phyloP scores from a whole-genome alignment of 2,329 filamentous ascomycete species.

The Fusarium sp. region DNA sequence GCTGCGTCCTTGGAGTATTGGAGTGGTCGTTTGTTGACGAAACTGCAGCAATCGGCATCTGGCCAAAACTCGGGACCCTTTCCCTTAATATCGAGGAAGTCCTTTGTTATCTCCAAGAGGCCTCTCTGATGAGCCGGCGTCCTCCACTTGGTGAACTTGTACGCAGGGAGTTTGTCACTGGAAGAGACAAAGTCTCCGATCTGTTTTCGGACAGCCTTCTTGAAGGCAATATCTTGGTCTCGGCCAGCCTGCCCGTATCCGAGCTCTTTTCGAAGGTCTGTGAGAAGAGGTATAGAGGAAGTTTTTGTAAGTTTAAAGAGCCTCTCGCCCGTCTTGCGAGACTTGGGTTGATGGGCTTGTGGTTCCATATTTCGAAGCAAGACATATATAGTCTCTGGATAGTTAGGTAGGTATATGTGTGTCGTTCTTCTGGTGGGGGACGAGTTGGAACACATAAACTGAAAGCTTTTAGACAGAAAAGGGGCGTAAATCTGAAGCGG shows the following conservation, averaged over 20 bases:
- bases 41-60: background rate
- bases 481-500: background rate
- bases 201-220: constrained; percentile 17
- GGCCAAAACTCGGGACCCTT: constrained; percentile 39
- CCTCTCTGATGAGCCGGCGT: constrained; percentile 25
- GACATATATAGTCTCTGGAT: background rate
- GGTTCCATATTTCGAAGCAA: constrained; percentile 7
- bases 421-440: background rate
- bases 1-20: constrained; percentile 26
- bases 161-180: background rate
- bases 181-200: constrained; percentile 17
- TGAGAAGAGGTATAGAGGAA: constrained; percentile 25
- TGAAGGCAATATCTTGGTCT: constrained; percentile 32
- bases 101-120: constrained; percentile 28
- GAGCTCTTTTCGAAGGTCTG: constrained; percentile 29
- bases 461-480: background rate
- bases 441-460: background rate
- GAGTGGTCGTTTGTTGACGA: background rate
- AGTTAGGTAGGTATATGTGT: background rate
- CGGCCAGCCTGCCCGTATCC: constrained; percentile 24
- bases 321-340: background rate
- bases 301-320: constrained; percentile 20
- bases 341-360: background rate
- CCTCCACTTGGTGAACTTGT: constrained; percentile 26
- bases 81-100: constrained; percentile 27